phyloP scores from a whole-genome alignment of 495 filamentous ascomycete species.

The Lineolata rhizophorae region DNA sequence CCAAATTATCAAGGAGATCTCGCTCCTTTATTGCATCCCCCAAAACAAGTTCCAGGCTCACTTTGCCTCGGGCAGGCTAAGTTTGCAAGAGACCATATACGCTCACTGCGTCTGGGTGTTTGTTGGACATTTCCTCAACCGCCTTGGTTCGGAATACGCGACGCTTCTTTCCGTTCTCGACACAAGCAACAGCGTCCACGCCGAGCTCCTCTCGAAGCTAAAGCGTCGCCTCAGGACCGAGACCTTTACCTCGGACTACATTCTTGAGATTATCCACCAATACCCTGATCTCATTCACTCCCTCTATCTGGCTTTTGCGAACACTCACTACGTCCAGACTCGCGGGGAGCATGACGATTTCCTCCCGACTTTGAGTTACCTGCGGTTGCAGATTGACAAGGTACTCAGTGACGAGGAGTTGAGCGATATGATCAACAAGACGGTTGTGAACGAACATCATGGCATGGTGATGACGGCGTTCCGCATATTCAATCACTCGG shows the following conservation, averaged over 20 bases:
- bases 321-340: constrained; percentile 70
- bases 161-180: constrained; percentile 71
- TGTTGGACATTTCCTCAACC: constrained; percentile 90
- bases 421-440: constrained; percentile 59
- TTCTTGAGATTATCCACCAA: constrained; percentile 83
- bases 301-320: constrained; percentile 81
- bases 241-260: constrained; percentile 95
- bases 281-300: constrained; percentile 76
- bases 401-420: constrained; percentile 62
- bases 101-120: constrained; percentile 96
- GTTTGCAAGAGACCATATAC: constrained; percentile 91
- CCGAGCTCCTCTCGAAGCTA: constrained; percentile 81
- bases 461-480: constrained; percentile 98
- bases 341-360: constrained; percentile 55
- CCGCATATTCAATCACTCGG: constrained; percentile 72
- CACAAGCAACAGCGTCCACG: constrained; percentile 56
- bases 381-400: constrained; percentile 46
- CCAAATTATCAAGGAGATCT: constrained; percentile 97
- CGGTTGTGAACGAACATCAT: constrained; percentile 79
- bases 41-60: constrained; percentile 84
- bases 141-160: constrained; percentile 73
- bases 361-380: constrained; percentile 61
- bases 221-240: constrained; percentile 89
- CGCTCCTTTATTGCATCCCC: constrained; percentile 89
- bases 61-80: constrained; percentile 73